Evolutionary conservation across 148 eudicot species (phyloP).

Genomic region (Spergularia bocconei): DNA sequence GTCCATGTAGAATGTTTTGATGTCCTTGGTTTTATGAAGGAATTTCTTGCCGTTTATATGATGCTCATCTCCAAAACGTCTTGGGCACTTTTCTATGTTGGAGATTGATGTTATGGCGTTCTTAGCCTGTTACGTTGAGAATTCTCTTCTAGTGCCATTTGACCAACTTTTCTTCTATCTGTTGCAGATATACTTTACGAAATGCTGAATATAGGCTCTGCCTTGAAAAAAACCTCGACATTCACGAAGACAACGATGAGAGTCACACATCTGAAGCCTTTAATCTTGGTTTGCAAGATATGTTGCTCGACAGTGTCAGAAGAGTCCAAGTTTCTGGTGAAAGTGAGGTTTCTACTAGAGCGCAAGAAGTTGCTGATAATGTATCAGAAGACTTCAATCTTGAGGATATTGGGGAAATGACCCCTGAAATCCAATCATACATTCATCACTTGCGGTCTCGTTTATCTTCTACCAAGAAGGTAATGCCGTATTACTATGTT

Average conservation of each 20-base stretch:
- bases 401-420: constrained; percentile 68
- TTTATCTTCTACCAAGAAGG: constrained; percentile 73
- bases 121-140: neutral
- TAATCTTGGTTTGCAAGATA: constrained; percentile 40
- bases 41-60: neutral
- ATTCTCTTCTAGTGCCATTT: neutral
- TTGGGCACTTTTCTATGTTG: neutral
- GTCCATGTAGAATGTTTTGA: neutral
- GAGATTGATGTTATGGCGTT: neutral
- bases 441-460: constrained; percentile 67
- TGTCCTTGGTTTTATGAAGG: neutral
- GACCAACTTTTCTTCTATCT: neutral
- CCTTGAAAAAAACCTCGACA: constrained; percentile 81
- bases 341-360: constrained; percentile 34
- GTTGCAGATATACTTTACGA: constrained; percentile 80
- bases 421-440: constrained; percentile 63
- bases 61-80: neutral
- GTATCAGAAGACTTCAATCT: constrained; percentile 33
- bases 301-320: constrained; percentile 48
- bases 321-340: constrained; percentile 32
- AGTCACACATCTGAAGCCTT: constrained; percentile 44
- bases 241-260: constrained; percentile 46
- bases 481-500: constrained; percentile 35
- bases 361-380: constrained; percentile 36
- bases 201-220: constrained; percentile 98